Base-by-base conservation (phyloP, 2,329 filamentous ascomycete species). In the Trichoderma atrobrunneum region DNA sequence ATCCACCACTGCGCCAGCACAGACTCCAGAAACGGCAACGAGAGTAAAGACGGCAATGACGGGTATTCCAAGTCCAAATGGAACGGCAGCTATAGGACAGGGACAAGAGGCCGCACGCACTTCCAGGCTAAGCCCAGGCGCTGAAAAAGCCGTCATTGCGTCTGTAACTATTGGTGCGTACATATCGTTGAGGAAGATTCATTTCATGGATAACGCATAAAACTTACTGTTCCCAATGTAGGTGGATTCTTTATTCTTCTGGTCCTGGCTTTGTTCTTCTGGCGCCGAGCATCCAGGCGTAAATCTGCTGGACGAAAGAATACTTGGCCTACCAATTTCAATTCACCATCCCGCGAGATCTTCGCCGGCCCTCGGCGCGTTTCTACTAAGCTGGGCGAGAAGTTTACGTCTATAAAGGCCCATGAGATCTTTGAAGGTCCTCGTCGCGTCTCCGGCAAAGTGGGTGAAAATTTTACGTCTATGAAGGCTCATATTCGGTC, bases 181-280 rank as follows among this genome's bases (percentile, higher is more conserved):
- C 39, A 24, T 54, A 32, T 26, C 5, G 39, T 21, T 36, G 5
- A 39, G 56, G 21, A 12, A 30, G 3, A 26, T 3, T 4, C 57
- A 12, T 34, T 34, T 26, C 12, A 5, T 48, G 34, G 36, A 30
- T 61, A 11, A 12, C 57, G 39, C 26, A 57, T 64, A 34, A 39
- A 43, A 43, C 24, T 71, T 32, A 64, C 68, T 34, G 24, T 57
- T 43, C 5, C 26, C n/a, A 34, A 28, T 60, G 14, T n/a, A 77
- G 86, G 83, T 32, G 81, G 80, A 7, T 84, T 86, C 64, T 82
- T 87, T 24, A 76, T 85, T 32, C 72, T 85, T 10, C 84, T 81
- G 67, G 84, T 85, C 72, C 72, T 86, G 28, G 75, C 76, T 8
- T 87, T 84, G 84, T 78, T 86, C 28, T 76, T 83, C 6, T 86